Evolutionary conservation across 2,329 filamentous ascomycete genomes (phyloP).

Genomic region (Talaromyces islandicus): DNA sequence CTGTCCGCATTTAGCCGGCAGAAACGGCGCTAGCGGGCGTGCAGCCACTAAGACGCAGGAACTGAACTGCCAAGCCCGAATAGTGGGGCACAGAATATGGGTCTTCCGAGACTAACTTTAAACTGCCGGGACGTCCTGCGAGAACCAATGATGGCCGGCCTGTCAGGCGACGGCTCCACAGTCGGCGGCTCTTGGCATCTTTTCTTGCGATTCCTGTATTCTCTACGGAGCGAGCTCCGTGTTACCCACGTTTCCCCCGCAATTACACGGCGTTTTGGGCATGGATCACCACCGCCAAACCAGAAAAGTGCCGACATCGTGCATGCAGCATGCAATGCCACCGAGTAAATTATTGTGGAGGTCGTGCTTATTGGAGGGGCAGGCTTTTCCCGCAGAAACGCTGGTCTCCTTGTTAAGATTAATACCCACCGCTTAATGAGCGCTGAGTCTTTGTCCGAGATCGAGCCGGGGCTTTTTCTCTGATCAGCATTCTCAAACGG

Average conservation of each 20-base stretch:
- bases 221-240: neutral
- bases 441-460: neutral
- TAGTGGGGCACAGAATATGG: neutral
- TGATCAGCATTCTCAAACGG: neutral
- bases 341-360: neutral
- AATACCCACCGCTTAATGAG: neutral
- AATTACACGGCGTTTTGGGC: neutral
- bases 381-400: neutral
- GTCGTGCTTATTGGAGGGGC: neutral
- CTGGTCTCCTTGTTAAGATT: neutral
- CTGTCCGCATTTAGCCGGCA: neutral
- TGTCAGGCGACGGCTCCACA: neutral
- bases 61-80: neutral
- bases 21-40: neutral
- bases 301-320: constrained; percentile 9
- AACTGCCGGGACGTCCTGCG: neutral
- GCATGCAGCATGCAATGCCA: neutral
- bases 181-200: neutral
- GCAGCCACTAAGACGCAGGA: neutral
- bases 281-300: neutral
- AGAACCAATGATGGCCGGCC: neutral
- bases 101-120: neutral
- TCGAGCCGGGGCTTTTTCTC: neutral
- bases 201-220: neutral
- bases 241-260: constrained; percentile 2